phyloP scores from a whole-genome alignment of 2,329 filamentous ascomycete genomes.

The Cordyceps farinosa region DNA sequence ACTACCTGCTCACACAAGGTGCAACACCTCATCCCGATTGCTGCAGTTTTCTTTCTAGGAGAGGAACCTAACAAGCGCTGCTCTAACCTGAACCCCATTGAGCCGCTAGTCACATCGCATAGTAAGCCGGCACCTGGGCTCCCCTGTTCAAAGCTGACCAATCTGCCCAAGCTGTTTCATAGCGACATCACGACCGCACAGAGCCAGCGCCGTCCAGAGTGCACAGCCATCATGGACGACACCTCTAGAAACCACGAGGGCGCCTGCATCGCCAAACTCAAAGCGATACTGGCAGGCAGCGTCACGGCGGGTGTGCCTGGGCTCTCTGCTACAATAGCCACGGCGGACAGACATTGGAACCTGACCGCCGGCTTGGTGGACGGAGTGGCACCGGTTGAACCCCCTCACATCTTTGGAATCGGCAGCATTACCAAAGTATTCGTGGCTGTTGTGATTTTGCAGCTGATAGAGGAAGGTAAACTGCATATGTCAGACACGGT shows the following conservation, averaged over 20 bases:
- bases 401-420: constrained; percentile 19
- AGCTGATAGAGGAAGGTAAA: constrained; percentile 21
- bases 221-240: background rate
- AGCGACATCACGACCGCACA: background rate
- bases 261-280: background rate
- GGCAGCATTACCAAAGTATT: constrained; percentile 23
- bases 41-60: too few species aligned
- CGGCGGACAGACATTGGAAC: constrained; percentile 6
- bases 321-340: constrained; percentile 16
- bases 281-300: background rate
- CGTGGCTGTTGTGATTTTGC: constrained; percentile 18
- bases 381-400: constrained; percentile 2
- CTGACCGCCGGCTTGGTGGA: constrained; percentile 11
- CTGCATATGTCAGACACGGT: constrained; percentile 17
- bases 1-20: too few species aligned
- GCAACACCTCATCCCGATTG: too few species aligned
- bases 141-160: too few species aligned
- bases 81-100: too few species aligned
- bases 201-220: background rate
- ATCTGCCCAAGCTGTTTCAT: too few species aligned
- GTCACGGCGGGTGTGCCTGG: constrained; percentile 4
- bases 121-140: too few species aligned
- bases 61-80: too few species aligned
- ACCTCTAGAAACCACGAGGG: background rate
- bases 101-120: too few species aligned